Conservation (phyloP, 129 eudicot species). For the carrot (Daucus carota) region DNA sequence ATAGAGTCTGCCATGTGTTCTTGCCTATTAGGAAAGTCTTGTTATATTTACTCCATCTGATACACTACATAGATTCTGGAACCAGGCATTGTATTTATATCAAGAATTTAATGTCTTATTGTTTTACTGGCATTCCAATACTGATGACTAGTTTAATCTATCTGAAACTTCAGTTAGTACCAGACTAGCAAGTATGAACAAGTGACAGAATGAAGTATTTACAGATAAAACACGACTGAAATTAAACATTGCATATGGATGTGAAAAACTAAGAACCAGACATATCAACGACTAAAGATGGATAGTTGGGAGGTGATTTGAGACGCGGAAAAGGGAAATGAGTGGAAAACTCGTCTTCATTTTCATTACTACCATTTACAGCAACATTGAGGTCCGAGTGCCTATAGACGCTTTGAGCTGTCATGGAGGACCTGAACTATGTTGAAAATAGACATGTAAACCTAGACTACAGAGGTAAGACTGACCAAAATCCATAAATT, state of each 20-base stretch:
- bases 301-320: background rate
- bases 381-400: background rate
- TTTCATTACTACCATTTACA: conserved; percentile 9
- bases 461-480: conserved; percentile 13
- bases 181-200: background rate
- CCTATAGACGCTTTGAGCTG: background rate
- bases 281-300: background rate
- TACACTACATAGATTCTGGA: background rate
- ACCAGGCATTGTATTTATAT: background rate
- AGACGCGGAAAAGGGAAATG: background rate
- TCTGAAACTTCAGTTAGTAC: background rate
- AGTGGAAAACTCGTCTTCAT: background rate
- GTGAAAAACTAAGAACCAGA: background rate
- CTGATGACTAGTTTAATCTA: background rate
- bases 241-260: background rate
- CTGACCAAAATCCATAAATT: conserved; percentile 20
- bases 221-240: too few relatives aligned
- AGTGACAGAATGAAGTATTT: background rate
- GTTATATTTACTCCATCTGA: background rate
- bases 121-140: background rate
- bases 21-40: background rate
- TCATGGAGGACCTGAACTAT: background rate
- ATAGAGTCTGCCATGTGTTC: background rate
- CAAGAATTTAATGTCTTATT: background rate
- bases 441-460: conserved; percentile 10